Conservation (phyloP, 371 early-diverging fungal species). For the Syncephalastrum sp. region DNA sequence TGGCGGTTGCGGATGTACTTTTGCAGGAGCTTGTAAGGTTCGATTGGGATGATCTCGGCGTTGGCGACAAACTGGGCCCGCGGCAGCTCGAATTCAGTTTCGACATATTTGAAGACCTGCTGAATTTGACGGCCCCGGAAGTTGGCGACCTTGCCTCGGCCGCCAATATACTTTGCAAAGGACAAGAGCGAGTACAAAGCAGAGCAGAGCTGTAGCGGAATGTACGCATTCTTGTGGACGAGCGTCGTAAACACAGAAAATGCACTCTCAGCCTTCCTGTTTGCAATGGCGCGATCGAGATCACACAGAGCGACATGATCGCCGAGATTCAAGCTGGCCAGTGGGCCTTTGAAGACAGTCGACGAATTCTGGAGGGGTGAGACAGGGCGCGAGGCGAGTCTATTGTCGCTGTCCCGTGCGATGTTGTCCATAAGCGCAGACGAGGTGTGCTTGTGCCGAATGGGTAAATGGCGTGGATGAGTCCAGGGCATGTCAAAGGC, state of each 20-base stretch:
- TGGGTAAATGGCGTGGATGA: neutral
- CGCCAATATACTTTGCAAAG: conserved; percentile 25
- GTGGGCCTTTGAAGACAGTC: conserved; percentile 17
- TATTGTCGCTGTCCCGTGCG: conserved; percentile 1
- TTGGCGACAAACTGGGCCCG: conserved; percentile 21
- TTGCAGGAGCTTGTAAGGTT: conserved; percentile 28
- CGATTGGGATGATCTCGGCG: conserved; percentile 25
- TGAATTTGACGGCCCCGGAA: conserved; percentile 34
- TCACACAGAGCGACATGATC: conserved; percentile 26
- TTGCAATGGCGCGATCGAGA: conserved; percentile 34
- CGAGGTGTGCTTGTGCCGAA: conserved; percentile 1
- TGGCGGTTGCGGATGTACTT: conserved; percentile 17
- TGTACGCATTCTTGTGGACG: conserved; percentile 19
- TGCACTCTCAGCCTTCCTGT: conserved; percentile 39
- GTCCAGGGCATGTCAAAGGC: conserved; percentile 25
- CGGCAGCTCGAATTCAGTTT: conserved; percentile 15
- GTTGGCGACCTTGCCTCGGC: conserved; percentile 6
- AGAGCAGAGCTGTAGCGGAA: conserved; percentile 30
- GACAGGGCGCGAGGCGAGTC: conserved; percentile 4
- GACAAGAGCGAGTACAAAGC: conserved; percentile 35
- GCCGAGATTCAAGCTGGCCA: conserved; percentile 26
- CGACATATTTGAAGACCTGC: conserved; percentile 29
- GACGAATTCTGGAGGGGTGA: conserved; percentile 8
- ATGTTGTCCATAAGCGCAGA: neutral
- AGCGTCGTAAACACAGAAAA: conserved; percentile 41